These are phyloP conservation scores for Asterochloris erici DNA, from an alignment of 139 green algal species.

Conservation along the genomic window DNA sequence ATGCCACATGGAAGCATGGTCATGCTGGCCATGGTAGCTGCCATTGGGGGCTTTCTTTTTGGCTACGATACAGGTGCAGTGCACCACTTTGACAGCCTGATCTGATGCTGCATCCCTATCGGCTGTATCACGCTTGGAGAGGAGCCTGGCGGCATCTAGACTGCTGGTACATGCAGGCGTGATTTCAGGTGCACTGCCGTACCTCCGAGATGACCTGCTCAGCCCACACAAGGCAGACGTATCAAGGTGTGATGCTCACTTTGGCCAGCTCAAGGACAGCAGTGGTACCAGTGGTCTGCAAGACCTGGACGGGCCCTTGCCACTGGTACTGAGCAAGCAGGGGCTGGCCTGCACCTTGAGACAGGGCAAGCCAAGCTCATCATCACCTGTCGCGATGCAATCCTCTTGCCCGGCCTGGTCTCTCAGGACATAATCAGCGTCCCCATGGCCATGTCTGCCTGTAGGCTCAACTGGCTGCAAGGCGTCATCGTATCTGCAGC, in stretches of 20 bases:
- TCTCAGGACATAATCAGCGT: not conserved
- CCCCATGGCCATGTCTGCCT: not conserved
- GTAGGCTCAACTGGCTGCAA: slow-evolving; percentile 32
- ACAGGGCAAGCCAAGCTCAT: not conserved
- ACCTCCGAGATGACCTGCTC: slow-evolving; percentile 67
- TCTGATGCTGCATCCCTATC: too few relatives aligned
- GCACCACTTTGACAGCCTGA: too few relatives aligned
- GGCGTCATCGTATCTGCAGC: slow-evolving; percentile 49
- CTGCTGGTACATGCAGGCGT: slow-evolving; percentile 10
- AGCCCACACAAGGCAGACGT: slow-evolving; percentile 1
- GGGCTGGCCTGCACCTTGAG: not conserved
- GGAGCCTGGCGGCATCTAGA: too few relatives aligned
- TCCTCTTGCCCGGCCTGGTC: not conserved
- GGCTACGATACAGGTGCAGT: slow-evolving; percentile 43
- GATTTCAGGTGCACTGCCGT: slow-evolving; percentile 69
- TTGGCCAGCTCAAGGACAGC: not conserved
- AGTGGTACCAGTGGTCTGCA: not conserved
- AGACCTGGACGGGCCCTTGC: not conserved
- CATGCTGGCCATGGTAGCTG: slow-evolving; percentile 5
- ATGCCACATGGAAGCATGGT: not conserved
- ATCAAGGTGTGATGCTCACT: not conserved
- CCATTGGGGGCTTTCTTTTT: slow-evolving; percentile 47
- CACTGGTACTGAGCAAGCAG: too few relatives aligned
- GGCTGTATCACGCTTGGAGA: too few relatives aligned
- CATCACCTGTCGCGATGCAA: not conserved